phyloP scores from a whole-genome alignment of 768 basidiomycete genomes.

The Hypholoma fasciculare region DNA sequence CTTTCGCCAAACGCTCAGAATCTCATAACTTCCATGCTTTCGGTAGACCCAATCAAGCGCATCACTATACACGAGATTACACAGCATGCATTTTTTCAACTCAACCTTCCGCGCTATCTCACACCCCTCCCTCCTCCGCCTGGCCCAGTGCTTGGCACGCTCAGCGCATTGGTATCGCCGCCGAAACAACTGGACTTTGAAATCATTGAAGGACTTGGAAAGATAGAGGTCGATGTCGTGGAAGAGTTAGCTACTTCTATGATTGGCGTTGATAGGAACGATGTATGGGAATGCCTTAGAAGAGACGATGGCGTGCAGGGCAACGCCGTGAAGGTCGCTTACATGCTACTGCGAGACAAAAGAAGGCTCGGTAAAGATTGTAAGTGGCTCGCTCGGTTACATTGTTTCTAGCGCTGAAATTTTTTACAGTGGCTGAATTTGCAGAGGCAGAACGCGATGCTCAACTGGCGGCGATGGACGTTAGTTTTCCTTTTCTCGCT shows the following conservation, averaged over 20 bases:
- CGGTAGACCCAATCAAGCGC: slow-evolving; percentile 91
- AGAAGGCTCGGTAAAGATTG: slow-evolving; percentile 79
- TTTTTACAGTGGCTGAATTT: slow-evolving; percentile 60
- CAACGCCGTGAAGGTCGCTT: slow-evolving; percentile 95
- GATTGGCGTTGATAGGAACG: slow-evolving; percentile 74
- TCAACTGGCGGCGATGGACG: slow-evolving; percentile 77
- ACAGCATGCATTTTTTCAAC: slow-evolving; percentile 86
- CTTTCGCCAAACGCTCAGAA: slow-evolving; percentile 75
- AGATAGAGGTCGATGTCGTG: slow-evolving; percentile 90
- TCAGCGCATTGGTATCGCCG: slow-evolving; percentile 71
- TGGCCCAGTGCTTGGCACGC: slow-evolving; percentile 73
- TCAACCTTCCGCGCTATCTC: slow-evolving; percentile 85
- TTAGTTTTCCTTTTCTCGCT: slow-evolving; percentile 37
- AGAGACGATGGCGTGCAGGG: slow-evolving; percentile 83
- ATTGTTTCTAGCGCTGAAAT: background rate
- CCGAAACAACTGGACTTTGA: slow-evolving; percentile 74
- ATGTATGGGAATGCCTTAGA: slow-evolving; percentile 85
- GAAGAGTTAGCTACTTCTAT: slow-evolving; percentile 77
- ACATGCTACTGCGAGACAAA: slow-evolving; percentile 91
- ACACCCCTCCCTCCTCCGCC: slow-evolving; percentile 76
- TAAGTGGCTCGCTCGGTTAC: slow-evolving; percentile 40
- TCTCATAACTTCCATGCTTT: slow-evolving; percentile 88
- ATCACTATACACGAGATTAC: slow-evolving; percentile 93
- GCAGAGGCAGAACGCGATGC: slow-evolving; percentile 89
- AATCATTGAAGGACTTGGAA: slow-evolving; percentile 88